These are phyloP conservation scores for Tuber borchii DNA, from an alignment of 495 filamentous ascomycete species.

Conservation along the genomic window DNA sequence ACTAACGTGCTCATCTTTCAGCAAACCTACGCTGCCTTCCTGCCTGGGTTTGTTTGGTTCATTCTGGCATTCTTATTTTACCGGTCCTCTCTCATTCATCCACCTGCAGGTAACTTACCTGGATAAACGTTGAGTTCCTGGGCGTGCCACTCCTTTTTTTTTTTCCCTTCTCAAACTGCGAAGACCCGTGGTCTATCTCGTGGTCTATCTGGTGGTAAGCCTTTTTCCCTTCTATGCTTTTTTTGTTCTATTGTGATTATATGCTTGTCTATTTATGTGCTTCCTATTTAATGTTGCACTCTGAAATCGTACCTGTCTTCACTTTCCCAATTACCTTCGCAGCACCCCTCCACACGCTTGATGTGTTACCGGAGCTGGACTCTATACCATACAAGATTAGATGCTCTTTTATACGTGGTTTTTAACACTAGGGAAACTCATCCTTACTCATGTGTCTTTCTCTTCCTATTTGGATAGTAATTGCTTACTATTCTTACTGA, in stretches of 20 bases:
- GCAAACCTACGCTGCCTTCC: neutral
- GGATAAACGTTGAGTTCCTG: neutral
- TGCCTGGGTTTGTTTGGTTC: neutral
- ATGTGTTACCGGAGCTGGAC: neutral
- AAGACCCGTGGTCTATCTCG: neutral
- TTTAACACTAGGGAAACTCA: slow-evolving; percentile 6
- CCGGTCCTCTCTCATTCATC: neutral
- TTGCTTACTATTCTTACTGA: slow-evolving; percentile 21
- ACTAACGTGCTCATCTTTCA: neutral
- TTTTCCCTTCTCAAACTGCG: neutral
- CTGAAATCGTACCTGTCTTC: neutral
- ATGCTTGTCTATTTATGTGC: neutral
- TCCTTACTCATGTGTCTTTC: slow-evolving; percentile 9
- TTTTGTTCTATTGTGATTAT: neutral
- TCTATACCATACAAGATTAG: neutral
- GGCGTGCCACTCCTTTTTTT: neutral
- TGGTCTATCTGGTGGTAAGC: neutral
- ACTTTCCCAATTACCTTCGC: neutral
- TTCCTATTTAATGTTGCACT: neutral
- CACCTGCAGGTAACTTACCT: neutral
- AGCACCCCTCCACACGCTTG: slow-evolving; percentile 8
- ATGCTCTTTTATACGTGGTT: neutral
- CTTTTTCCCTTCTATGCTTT: neutral
- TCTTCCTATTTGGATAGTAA: slow-evolving; percentile 21
- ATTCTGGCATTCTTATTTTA: neutral